These are phyloP conservation scores for Sclerotinia minor DNA, from an alignment of 2,329 filamentous ascomycete genomes.

Conservation along the genomic window DNA sequence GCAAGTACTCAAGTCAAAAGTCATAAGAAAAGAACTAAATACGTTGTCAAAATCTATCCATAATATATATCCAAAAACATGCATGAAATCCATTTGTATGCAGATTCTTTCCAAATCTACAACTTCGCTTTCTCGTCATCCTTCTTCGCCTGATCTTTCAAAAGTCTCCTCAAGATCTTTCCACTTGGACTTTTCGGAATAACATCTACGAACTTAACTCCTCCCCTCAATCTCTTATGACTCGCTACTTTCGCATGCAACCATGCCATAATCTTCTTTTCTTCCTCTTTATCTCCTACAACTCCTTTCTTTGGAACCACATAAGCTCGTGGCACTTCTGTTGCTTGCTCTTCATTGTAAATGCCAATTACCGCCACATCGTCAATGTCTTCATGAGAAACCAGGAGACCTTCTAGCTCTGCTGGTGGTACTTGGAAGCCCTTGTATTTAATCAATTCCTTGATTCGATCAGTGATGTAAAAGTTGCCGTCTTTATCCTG, in stretches of 20 bases:
- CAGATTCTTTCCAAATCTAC: constrained; percentile 3
- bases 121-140: constrained; percentile 30
- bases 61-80: neutral
- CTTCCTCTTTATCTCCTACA: constrained; percentile 34
- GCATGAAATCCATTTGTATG: neutral
- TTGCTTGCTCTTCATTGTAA: constrained; percentile 60
- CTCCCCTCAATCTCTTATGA: constrained; percentile 70
- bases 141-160: constrained; percentile 46
- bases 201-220: constrained; percentile 62
- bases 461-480: constrained; percentile 84
- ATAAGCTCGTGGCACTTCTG: constrained; percentile 68
- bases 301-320: constrained; percentile 49
- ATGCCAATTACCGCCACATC: constrained; percentile 66
- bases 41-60: neutral
- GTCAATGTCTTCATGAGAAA: constrained; percentile 47
- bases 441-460: constrained; percentile 66
- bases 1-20: neutral
- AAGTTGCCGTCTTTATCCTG: constrained; percentile 75
- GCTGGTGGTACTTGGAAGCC: constrained; percentile 71
- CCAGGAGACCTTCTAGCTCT: constrained; percentile 56
- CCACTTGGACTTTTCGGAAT: constrained; percentile 68
- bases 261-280: constrained; percentile 54
- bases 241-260: constrained; percentile 59
- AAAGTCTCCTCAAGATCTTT: constrained; percentile 51
- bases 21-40: neutral